A percentile compares a stretch with the other conserved stretches of the same genome.
These are phyloP conservation scores for Cymbidium sinense DNA, from an alignment of 106 monocot genomes.

Conservation along the genomic window DNA sequence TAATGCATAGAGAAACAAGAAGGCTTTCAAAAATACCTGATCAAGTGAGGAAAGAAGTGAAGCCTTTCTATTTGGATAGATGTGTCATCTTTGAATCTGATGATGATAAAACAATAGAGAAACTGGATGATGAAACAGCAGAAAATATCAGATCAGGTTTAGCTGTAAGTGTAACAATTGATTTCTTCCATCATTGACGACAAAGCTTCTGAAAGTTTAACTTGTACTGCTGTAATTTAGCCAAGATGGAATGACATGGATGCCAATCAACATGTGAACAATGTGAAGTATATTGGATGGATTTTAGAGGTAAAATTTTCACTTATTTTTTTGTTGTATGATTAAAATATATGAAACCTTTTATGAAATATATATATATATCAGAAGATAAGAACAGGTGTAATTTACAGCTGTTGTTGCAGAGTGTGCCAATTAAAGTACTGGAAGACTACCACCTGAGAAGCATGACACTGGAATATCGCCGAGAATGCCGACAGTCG, in stretches of 20 bases:
- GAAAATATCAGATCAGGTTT: slow-evolving; percentile 43
- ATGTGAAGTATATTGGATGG: slow-evolving; percentile 59
- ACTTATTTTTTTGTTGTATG: not conserved
- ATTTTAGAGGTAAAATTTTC: slow-evolving; percentile 43
- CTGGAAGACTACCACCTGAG: slow-evolving; percentile 44
- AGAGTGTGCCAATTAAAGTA: slow-evolving; percentile 56
- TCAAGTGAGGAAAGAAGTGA: slow-evolving; percentile 47
- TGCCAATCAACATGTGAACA: slow-evolving; percentile 62
- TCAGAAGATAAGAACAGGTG: no score
- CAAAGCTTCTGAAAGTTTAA: not conserved
- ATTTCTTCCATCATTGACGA: not conserved
- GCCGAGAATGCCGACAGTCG: slow-evolving; percentile 46
- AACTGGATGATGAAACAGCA: slow-evolving; percentile 42
- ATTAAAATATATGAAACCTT: no score
- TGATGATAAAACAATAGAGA: slow-evolving; percentile 23
- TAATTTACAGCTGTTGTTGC: not conserved
- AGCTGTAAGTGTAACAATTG: slow-evolving; percentile 23
- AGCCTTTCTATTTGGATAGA: slow-evolving; percentile 32
- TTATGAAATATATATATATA: no score
- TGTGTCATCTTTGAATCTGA: slow-evolving; percentile 7
- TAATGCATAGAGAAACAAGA: slow-evolving; percentile 59
- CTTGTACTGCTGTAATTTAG: slow-evolving; percentile 10
- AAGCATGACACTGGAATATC: slow-evolving; percentile 56
- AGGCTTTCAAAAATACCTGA: slow-evolving; percentile 46
- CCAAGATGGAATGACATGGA: slow-evolving; percentile 66